phyloP scores from a whole-genome alignment of 352 stramenopile genomes.

The Globisporangium radiosum region DNA sequence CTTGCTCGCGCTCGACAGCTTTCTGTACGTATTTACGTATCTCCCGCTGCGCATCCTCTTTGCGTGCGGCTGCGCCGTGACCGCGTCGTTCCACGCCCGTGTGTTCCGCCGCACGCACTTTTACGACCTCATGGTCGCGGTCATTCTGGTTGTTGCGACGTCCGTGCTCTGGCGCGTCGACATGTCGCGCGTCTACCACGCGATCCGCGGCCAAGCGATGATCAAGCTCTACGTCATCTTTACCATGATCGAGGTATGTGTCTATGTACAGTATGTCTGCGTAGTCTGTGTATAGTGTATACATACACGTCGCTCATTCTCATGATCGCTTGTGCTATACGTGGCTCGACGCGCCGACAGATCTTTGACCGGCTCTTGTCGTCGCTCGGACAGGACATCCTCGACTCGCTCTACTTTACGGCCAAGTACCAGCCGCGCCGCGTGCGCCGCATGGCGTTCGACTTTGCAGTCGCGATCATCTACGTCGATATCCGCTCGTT shows the following conservation, averaged over 20 bases:
- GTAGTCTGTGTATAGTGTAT: not conserved
- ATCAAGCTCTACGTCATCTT: constrained; percentile 99
- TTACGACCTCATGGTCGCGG: constrained; percentile 89
- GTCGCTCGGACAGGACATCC: constrained; percentile 95
- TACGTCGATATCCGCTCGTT: constrained; percentile 59
- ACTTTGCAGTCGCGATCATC: constrained; percentile 68
- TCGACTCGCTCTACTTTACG: constrained; percentile 93
- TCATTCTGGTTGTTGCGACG: constrained; percentile 78
- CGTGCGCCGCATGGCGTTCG: constrained; percentile 63
- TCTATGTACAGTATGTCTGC: not conserved
- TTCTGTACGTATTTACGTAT: constrained; percentile 97
- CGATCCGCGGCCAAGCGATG: constrained; percentile 96
- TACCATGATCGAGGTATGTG: constrained; percentile 92
- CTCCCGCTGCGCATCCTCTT: constrained; percentile 90
- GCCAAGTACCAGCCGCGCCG: constrained; percentile 72
- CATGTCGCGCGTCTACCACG: constrained; percentile 98
- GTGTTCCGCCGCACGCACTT: constrained; percentile 85
- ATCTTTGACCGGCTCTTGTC: constrained; percentile 97
- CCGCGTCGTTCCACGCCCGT: constrained; percentile 60
- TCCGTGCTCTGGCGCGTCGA: constrained; percentile 82
- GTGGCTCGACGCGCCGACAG: constrained; percentile 5
- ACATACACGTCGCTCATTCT: no score
- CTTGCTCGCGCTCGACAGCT: constrained; percentile 94
- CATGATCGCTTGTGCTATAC: no score
- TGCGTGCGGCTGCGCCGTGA: constrained; percentile 63